A percentile compares a stretch with the other conserved stretches of the same genome.
Evolutionary conservation across 2,329 filamentous ascomycete genomes (phyloP).

Genomic region (Penicillium brevicompactum): DNA sequence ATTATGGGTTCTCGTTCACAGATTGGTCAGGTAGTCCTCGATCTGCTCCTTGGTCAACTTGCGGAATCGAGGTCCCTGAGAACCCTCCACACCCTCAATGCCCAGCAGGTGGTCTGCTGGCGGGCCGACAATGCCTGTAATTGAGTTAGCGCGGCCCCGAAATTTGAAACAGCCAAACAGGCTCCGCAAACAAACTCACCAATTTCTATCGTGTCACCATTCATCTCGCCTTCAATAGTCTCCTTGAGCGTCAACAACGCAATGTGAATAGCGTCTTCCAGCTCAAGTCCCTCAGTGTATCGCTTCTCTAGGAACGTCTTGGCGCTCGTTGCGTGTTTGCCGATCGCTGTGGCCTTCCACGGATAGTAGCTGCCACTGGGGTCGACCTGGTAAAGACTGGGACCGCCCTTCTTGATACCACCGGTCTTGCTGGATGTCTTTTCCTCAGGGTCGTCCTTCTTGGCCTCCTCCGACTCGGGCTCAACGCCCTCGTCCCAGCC

Average conservation of each 20-base stretch:
- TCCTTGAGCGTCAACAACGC: conserved; percentile 96
- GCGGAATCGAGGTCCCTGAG: conserved; percentile 47
- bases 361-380: conserved; percentile 99
- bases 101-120: conserved; percentile 92
- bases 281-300: conserved; percentile 94
- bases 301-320: conserved; percentile 99
- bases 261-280: conserved; percentile 98
- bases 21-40: conserved; percentile 98
- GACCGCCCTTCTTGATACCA: conserved; percentile 91
- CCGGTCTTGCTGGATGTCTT: conserved; percentile 85
- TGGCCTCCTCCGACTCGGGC: conserved; percentile 72
- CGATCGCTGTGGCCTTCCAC: conserved; percentile 99
- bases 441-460: conserved; percentile 58
- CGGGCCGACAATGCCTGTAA: conserved; percentile 84
- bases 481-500: conserved; percentile 98
- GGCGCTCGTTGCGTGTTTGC: conserved; percentile 95
- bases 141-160: conserved; percentile 5
- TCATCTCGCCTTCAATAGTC: conserved; percentile 99
- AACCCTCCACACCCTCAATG: conserved; percentile 58
- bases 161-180: neutral
- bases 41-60: conserved; percentile 96
- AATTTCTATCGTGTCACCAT: conserved; percentile 96
- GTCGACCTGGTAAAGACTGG: conserved; percentile 97
- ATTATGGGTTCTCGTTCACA: conserved; percentile 59
- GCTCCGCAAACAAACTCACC: conserved; percentile 58